Base-by-base conservation (phyloP, 345 rosid genomes). In the Hypericum perforatum region DNA sequence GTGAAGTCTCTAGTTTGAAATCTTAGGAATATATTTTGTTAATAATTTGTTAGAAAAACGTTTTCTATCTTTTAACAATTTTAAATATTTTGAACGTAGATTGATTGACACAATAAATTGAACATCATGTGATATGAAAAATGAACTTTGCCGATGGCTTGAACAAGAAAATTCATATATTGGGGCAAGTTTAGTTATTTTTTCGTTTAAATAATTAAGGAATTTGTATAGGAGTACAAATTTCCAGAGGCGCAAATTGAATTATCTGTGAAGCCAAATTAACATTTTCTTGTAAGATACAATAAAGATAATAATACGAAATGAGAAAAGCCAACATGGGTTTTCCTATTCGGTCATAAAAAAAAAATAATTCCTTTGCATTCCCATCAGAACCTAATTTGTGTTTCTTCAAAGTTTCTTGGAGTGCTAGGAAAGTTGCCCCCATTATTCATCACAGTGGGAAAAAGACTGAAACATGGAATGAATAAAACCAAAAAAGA, bases 381-480 rank as follows among this genome's bases (percentile, higher is more conserved):
- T 56, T 63, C 62, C 49, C 65, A 61, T 57, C 65, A 36, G 51
- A 22, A 22, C 32, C 43, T 38, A 6, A 11, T 29, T 54, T 49
- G 7, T 59, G 58, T 42, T 15, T n/a, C 41, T 29, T 37, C 56
- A 57, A 63, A 68, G 64, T 44, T 62, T 64, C 63, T 60, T 16
- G 50, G 39, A 58, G 62, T 62, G 68, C 44, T 60, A 50, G 58
- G 74, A 76, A 76, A 76, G 78, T 76, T 60, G 68, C 46, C 39
- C 56, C 70, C 71, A 70, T 70, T 70, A 68, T 65, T 64, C 58
- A 70, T 70, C 58, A 59, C 74, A 81, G 89, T 79, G 86, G 94
- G 81, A 63, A 46, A 3, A 46, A 46, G 9, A 2, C 49, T 13
- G 13, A 46, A 13, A 12, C 5, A 46, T 2, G 8, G 16, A 7